Evolutionary conservation across 306 rosid genomes (phyloP), one percentile per base, ranked within the genome.

Genomic region (Urtica urens): DNA sequence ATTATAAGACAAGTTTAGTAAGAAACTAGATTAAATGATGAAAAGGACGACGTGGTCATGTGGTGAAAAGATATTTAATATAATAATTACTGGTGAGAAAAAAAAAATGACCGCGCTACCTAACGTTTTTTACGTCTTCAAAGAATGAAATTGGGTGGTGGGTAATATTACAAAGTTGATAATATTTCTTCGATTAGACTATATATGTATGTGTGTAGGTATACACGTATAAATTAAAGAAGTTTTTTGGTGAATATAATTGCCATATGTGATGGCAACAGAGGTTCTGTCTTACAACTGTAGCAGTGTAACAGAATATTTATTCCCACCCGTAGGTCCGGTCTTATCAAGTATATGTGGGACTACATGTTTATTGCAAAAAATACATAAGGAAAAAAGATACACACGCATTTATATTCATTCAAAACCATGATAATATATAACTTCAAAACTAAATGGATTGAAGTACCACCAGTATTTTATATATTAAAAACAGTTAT

Each of bases 281-380:
- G 9, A 2, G 21, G 61, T 64, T 49, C 40, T 41, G 46, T 49
- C 33, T 17, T 10, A 3, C 14, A 10, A 41, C 70, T 49, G 70
- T 56, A 10, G 41, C 41, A 34, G 19, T 10, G 48, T 12, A 40
- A 10, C 39, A 57, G 53, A 49, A 43, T 56, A 48, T 57, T 64
- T 57, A 64, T 56, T 57, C 53, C 38, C 27, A 21, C 40, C 46
- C 41, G 10, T 17, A 25, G 2, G n/a, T 12, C 48, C 46, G 19
- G 53, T 10, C 53, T 20, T 29, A 23, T 46, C 62, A 53, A 52
- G 14, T 46, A 31, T 34, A 21, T 47, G 33, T 49, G 52, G 47
- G 46, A 29, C 38, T 38, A n/a, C 28, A 13, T 48, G 22, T 13
- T 37, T 18, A 29, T 5, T 23, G 35, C 26, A 51, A 21, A 10